Conservation (phyloP, 805 yeast genomes). For the Komagataella pseudopastoris region DNA sequence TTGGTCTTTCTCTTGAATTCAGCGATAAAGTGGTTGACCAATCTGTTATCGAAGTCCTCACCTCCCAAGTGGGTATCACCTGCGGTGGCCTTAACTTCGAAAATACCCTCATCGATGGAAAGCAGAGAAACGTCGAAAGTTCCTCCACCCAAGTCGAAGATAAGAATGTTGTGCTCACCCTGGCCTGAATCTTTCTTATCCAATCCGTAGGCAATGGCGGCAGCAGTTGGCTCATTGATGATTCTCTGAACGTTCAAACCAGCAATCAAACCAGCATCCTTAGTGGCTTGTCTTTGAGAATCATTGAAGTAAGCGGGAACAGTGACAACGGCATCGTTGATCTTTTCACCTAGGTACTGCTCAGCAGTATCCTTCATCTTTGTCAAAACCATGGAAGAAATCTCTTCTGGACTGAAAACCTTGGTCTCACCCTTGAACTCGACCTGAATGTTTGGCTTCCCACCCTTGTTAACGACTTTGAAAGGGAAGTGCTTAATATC, state of each 20-base stretch:
- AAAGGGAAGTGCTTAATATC: slow-evolving; percentile 83
- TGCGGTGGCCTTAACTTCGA: slow-evolving; percentile 91
- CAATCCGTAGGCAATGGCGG: slow-evolving; percentile 94
- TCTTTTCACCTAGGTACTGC: slow-evolving; percentile 72
- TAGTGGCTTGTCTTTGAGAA: slow-evolving; percentile 96
- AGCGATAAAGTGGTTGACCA: slow-evolving; percentile 84
- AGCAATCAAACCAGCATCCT: slow-evolving; percentile 94
- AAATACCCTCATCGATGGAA: slow-evolving; percentile 90
- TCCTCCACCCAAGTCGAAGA: slow-evolving; percentile 96
- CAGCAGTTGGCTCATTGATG: slow-evolving; percentile 96
- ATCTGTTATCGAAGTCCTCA: slow-evolving; percentile 96
- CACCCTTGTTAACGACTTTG: slow-evolving; percentile 57
- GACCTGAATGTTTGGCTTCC: slow-evolving; percentile 77
- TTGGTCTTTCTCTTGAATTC: slow-evolving; percentile 98
- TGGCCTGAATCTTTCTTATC: slow-evolving; percentile 54
- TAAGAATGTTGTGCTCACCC: slow-evolving; percentile 72
- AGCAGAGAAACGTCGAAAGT: slow-evolving; percentile 92
- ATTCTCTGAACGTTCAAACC: slow-evolving; percentile 91
- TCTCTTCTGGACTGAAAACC: slow-evolving; percentile 87
- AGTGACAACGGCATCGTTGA: slow-evolving; percentile 87
- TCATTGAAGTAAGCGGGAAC: slow-evolving; percentile 97
- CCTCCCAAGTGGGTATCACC: slow-evolving; percentile 94
- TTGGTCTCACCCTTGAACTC: slow-evolving; percentile 77
- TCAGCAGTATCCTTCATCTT: slow-evolving; percentile 89
- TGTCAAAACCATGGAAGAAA: slow-evolving; percentile 81